Base-by-base conservation (phyloP, 2,329 filamentous ascomycete genomes). In the Pseudogymnoascus sp. region DNA sequence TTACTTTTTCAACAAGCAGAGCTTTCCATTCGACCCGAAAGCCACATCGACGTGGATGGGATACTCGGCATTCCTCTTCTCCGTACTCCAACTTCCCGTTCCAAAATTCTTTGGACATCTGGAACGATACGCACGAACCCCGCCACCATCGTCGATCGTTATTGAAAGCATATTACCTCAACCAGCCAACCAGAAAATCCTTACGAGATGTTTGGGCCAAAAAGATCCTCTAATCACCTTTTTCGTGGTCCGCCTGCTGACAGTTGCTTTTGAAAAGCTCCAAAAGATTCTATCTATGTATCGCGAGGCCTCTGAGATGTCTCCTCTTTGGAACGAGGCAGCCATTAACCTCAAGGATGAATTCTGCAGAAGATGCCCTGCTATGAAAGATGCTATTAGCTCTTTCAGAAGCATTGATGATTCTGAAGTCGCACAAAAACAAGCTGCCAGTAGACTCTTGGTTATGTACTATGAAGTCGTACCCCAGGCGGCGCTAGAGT, bases 1-100 rank as follows among this genome's bases (percentile, higher is more conserved):
- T 70, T 99, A 96, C 74, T 97, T 96, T 72, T 80, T 86, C 46
- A 87, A 85, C 72, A 93, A 91, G 71, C 87, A 84, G 65, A 84
- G 88, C 62, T 95, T 97, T 70, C 85, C 88, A 0, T 91, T 96
- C 66, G 93, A 97, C 43, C 93, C 95, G 0, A 97, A 96, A 72
- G 81, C 96, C 4, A 95, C 92, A 2, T 88, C 92, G 49, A 95
- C 92, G 0, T 99, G 95, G 95, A 90, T 97, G 68, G 93, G 93
- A 43, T 96, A 96, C 72, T 91, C 92, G 0, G 87, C 92, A 0
- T 91, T 97, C 66, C 77, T 99, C 4, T 96, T 96, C 75, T 89
- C 89, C 65, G 85, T 88, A 1, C 86, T 97, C 53, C 84, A 88
- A 63, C 78, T 96, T 37, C 85, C 88, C 1, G 79, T 96, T 1